These are phyloP conservation scores for Chloranthus sessilifolius DNA, from an alignment of 164 flowering plant species.

Conservation along the genomic window DNA sequence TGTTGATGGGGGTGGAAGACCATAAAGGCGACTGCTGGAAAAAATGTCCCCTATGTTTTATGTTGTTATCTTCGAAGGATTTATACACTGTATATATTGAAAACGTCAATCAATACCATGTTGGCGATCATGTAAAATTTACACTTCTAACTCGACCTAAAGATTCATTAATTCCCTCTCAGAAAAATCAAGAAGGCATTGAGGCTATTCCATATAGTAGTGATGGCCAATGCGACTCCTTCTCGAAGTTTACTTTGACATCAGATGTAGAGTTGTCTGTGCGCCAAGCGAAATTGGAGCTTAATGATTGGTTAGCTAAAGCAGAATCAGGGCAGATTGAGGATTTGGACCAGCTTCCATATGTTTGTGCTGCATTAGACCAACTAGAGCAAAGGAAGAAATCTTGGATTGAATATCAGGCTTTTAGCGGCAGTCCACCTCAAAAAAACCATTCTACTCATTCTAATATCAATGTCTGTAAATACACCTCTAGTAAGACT, in stretches of 20 bases:
- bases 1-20: constrained; percentile 68
- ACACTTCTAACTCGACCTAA: constrained; percentile 70
- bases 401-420: constrained; percentile 53
- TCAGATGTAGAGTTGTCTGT: constrained; percentile 80
- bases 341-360: constrained; percentile 84
- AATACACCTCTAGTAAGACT: constrained; percentile 11
- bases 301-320: constrained; percentile 78
- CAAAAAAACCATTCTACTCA: constrained; percentile 3
- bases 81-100: constrained; percentile 75
- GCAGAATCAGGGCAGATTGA: constrained; percentile 94
- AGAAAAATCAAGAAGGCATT: constrained; percentile 32
- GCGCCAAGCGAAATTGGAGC: constrained; percentile 65
- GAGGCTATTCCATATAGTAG: constrained; percentile 1
- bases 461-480: constrained; percentile 18
- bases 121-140: constrained; percentile 71
- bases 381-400: constrained; percentile 72
- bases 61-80: constrained; percentile 77
- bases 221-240: constrained; percentile 34
- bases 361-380: constrained; percentile 86
- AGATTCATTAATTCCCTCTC: constrained; percentile 49
- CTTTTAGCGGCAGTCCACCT: constrained; percentile 16
- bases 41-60: constrained; percentile 91
- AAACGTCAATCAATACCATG: constrained; percentile 48
- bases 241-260: constrained; percentile 78
- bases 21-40: constrained; percentile 66